Conservation (phyloP, 163 green algal species). For the Coccomyxa subellipsoidea region DNA sequence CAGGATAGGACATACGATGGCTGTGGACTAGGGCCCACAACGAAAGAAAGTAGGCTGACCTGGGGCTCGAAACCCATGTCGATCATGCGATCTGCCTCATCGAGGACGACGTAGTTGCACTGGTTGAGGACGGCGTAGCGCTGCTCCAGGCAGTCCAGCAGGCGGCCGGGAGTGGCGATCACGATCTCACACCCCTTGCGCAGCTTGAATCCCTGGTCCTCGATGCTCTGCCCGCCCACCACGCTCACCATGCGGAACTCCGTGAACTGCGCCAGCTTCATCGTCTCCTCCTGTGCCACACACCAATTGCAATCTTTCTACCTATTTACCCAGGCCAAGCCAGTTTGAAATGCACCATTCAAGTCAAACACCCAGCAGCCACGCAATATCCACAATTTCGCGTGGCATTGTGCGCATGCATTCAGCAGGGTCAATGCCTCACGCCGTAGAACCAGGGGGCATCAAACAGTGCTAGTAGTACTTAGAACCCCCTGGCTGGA, state of each 20-base stretch:
- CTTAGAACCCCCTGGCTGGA: too few species aligned
- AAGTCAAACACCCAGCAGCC: too few species aligned
- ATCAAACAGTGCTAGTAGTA: too few species aligned
- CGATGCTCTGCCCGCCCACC: slow-evolving; percentile 91
- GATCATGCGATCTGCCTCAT: slow-evolving; percentile 99
- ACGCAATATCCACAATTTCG: too few species aligned
- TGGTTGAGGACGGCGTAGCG: slow-evolving; percentile 87
- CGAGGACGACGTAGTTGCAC: slow-evolving; percentile 98
- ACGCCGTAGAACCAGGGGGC: too few species aligned
- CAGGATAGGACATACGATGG: too few species aligned
- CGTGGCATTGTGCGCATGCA: too few species aligned
- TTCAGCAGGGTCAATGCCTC: too few species aligned
- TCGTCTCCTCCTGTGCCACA: slow-evolving; percentile 82
- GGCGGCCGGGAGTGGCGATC: slow-evolving; percentile 93
- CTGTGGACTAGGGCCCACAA: too few species aligned
- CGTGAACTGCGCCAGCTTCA: slow-evolving; percentile 90
- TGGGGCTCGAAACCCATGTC: slow-evolving; percentile 98
- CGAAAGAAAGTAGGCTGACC: slow-evolving; percentile 34
- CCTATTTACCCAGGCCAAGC: too few species aligned
- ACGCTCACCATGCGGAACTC: slow-evolving; percentile 61
- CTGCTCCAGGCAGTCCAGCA: slow-evolving; percentile 87
- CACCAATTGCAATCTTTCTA: too few species aligned
- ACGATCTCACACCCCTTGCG: slow-evolving; percentile 94
- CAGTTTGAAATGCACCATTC: too few species aligned
- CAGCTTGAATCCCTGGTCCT: slow-evolving; percentile 96